Evolutionary conservation across 2,329 filamentous ascomycete genomes (phyloP).

Genomic region (Xenoacremonium recifei): DNA sequence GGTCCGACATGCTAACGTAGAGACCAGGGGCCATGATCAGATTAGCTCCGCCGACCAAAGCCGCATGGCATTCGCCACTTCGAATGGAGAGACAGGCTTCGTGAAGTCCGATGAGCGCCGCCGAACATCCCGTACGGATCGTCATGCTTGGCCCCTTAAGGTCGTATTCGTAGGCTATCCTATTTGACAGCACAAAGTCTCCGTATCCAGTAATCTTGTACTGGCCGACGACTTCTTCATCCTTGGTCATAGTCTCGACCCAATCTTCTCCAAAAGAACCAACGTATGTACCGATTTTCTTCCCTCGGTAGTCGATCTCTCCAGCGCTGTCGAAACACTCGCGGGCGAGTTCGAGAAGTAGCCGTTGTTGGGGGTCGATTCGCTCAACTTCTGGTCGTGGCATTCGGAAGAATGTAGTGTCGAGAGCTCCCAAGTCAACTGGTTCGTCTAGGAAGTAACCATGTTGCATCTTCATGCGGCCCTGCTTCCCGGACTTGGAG

Average conservation of each 20-base stretch:
- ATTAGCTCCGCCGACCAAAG: conserved; percentile 32
- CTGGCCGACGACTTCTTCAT: conserved; percentile 14
- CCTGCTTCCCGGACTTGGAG: conserved; percentile 13
- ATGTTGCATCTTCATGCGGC: conserved; percentile 17
- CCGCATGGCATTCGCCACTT: conserved; percentile 24
- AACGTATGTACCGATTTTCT: conserved; percentile 31
- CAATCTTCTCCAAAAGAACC: conserved; percentile 35
- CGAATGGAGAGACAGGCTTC: conserved; percentile 29
- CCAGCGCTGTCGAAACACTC: conserved; percentile 37
- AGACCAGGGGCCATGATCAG: conserved; percentile 29
- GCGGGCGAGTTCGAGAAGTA: conserved; percentile 33
- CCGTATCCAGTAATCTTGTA: conserved; percentile 21
- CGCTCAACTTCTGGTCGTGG: conserved; percentile 26
- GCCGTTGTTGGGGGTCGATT: conserved; percentile 36
- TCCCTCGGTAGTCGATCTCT: conserved; percentile 26
- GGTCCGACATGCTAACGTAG: conserved; percentile 18
- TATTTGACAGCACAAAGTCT: conserved; percentile 29
- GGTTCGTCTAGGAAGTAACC: conserved; percentile 31
- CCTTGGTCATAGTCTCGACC: conserved; percentile 22
- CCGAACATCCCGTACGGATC: conserved; percentile 36
- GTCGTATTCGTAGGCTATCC: conserved; percentile 35
- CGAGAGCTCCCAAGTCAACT: conserved; percentile 24
- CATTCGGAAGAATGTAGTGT: conserved; percentile 28
- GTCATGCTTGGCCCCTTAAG: conserved; percentile 46
- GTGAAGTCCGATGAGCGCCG: conserved; percentile 29